Percentiles rank a stretch among this genome's conserved stretches.
Conservation (phyloP, 495 filamentous ascomycete species). For the Xylaria sp. region DNA sequence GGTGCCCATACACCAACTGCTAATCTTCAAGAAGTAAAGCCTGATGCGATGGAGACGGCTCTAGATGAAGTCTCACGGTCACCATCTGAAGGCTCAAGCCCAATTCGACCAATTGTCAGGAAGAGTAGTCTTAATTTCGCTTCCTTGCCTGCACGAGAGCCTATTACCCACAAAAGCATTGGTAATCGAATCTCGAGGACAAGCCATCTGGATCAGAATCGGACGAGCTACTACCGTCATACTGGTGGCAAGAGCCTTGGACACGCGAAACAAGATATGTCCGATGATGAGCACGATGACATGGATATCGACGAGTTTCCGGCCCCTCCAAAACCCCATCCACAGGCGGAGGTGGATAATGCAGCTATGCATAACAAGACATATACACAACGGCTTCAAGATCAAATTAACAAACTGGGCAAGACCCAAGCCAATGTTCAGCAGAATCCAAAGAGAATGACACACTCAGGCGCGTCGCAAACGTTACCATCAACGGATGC, state of each 20-base stretch:
- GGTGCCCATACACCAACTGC: constrained; percentile 21
- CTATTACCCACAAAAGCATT: constrained; percentile 79
- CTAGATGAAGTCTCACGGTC: constrained; percentile 60
- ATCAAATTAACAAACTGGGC: constrained; percentile 91
- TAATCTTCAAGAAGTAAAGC: constrained; percentile 34
- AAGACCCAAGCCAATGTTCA: constrained; percentile 70
- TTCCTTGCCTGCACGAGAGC: constrained; percentile 88
- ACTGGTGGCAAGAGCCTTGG: constrained; percentile 68
- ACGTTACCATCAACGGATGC: constrained; percentile 40
- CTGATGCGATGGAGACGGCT: constrained; percentile 42
- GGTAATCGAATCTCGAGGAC: constrained; percentile 75
- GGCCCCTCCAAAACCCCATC: constrained; percentile 40
- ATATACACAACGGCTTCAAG: constrained; percentile 87
- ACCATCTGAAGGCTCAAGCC: constrained; percentile 57
- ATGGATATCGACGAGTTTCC: constrained; percentile 68
- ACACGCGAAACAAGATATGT: constrained; percentile 46
- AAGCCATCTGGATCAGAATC: constrained; percentile 77
- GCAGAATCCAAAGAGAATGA: constrained; percentile 73
- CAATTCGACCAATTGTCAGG: constrained; percentile 64
- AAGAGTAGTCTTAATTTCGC: constrained; percentile 96
- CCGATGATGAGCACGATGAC: constrained; percentile 57
- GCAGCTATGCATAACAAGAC: constrained; percentile 75
- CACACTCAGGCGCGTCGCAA: constrained; percentile 52
- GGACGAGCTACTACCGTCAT: constrained; percentile 66
- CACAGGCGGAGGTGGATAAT: constrained; percentile 43